Evolutionary conservation across 139 green algal genomes (phyloP), one percentile per base, ranked within the genome.

Genomic region (Chlamydomonas sp.): DNA sequence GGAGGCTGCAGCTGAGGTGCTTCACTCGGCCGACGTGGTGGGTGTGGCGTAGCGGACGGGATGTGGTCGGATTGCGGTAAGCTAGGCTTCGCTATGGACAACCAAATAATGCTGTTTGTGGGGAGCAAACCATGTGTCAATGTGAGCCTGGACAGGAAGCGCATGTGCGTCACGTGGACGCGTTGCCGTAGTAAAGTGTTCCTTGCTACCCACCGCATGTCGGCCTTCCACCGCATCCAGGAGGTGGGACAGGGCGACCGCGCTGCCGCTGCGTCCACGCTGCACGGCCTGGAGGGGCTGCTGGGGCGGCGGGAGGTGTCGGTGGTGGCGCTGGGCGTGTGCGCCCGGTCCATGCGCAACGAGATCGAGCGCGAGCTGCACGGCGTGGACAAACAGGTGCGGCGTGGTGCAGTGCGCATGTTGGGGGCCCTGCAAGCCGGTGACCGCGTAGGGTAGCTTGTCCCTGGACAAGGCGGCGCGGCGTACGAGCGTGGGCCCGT

Each of bases 251-350:
- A 31, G 2, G 73, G 64, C 15, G 77, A 71, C 17, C 75, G 74
- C 4, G 84, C 84, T 0, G 1, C 57, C 3, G 84, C 84, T 5
- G 68, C 84, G 10, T 31, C 64, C 6, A 64, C 84, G 75, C 64
- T 88, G 63, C 63, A 71, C 63, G 57, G 83, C 69, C 84, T 88
- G 75, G 74, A 83, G 63, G 63, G 20, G 63, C 63, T 88, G 63
- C 75, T 88, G 75, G 84, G 84, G 2, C 18, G 63, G 10, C 68
- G 68, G 57, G 84, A 88, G 74, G 63, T 88, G 63, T 15, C 15
- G 62, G 4, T 75, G 6, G 64, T 73, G 75, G 75, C 74, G 49
- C 84, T 88, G 84, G 49, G 62, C 59, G 57, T 63, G 58, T 63
- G 63, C 8, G 58, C 64, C 5, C 31, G 64, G 62, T 78, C 16